Base-by-base conservation (phyloP, 2,329 filamentous ascomycete genomes). In the Cryphonectria radicalis region DNA sequence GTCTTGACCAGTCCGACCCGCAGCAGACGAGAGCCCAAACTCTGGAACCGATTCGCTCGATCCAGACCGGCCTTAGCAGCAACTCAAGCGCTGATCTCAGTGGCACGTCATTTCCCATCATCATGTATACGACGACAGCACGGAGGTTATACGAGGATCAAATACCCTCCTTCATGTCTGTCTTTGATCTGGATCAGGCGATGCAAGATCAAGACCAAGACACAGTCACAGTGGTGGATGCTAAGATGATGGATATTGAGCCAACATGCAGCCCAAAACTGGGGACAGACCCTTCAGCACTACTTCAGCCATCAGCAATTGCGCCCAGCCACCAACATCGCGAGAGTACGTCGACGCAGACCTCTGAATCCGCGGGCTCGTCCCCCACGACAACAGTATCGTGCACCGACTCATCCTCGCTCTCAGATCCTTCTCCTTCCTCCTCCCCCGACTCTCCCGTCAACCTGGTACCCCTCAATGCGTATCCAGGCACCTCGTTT, bases 381-480 rank as follows among this genome's bases (percentile, higher is more conserved):
- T 98, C 95, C 11, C 96, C 96, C 1, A 98, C 95, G 10, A 98
- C 95, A 4, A 97, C 95, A 2, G 89, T 96, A 66, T 97, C 94
- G 7, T 97, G 94, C 28, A 93, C 95, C 74, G 95, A 97, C 82
- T 97, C 95, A 6, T 95, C 94, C 11, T 93, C 94, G 42, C 87
- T 96, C 65, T 95, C 95, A 42, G 95, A 98, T 77, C 92, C 93
- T 10, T 98, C 95, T 6, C 94, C 96, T 3, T 95, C 92, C 67
- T 94, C 95, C 32, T 98, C 95, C 1, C 95, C 95, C 11, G 95
- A 98, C 81, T 98, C 96, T 3, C 93, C 94, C 1, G 85, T 92
- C 69, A 92, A 92, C 70, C 85, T 94, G 69, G 88, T 92, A 69
- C 90, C 93, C 3, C 85, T 93, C 62, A 90, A 89, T 65, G 90